Conservation (phyloP, 306 rosid genomes). For the Cotoneaster glaucophyllus region DNA sequence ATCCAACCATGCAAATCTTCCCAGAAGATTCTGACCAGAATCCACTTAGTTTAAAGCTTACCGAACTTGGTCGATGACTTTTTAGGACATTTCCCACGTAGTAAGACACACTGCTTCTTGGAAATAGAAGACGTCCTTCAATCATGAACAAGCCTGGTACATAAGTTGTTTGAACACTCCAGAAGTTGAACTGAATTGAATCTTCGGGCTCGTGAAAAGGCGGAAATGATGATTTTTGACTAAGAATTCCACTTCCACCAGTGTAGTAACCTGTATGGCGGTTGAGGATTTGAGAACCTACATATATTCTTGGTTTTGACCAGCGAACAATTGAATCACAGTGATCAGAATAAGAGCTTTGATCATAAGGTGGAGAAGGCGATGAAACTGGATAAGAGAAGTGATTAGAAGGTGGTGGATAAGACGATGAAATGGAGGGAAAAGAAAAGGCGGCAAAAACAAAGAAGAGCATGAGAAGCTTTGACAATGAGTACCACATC, state of each 20-base stretch:
- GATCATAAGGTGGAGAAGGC: too few species aligned
- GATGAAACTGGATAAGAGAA: too few species aligned
- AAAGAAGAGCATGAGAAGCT: slow-evolving; percentile 23
- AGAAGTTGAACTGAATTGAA: slow-evolving; percentile 5
- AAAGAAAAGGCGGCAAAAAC: neutral
- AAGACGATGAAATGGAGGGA: too few species aligned
- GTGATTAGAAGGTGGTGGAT: too few species aligned
- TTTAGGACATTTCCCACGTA: neutral
- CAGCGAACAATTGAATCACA: too few species aligned
- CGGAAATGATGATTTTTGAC: too few species aligned
- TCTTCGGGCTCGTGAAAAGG: neutral
- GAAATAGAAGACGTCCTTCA: slow-evolving; percentile 18
- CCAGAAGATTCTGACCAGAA: slow-evolving; percentile 47
- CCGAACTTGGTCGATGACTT: neutral
- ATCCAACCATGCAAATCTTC: slow-evolving; percentile 33
- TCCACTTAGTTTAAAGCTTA: slow-evolving; percentile 32
- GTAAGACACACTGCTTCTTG: neutral
- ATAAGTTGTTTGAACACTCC: slow-evolving; percentile 10
- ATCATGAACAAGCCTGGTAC: slow-evolving; percentile 22
- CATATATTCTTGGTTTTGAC: too few species aligned
- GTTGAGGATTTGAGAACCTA: neutral
- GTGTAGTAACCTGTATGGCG: slow-evolving; percentile 29
- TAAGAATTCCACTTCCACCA: slow-evolving; percentile 6
- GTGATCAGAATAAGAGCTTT: too few species aligned
- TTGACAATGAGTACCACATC: slow-evolving; percentile 4